Conservation (phyloP, 257 asterid genomes). For the Mentha longifolia region DNA sequence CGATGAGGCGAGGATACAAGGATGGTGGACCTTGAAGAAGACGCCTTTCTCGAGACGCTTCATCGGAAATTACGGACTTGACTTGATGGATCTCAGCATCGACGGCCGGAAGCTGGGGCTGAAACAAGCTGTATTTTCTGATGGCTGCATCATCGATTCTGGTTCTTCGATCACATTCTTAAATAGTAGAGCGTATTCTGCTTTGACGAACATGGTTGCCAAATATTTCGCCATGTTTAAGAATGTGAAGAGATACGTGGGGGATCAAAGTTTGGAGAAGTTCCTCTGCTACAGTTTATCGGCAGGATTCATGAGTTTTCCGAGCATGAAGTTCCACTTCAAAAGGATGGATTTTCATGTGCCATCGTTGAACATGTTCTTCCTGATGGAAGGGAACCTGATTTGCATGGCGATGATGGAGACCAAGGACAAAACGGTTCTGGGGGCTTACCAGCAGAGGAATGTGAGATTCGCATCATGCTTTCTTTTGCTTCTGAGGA, state of each 20-base stretch:
- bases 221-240: neutral
- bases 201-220: neutral
- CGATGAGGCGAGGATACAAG: neutral
- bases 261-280: neutral
- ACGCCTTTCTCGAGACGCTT: no score
- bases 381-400: neutral
- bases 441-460: slow-evolving; percentile 24
- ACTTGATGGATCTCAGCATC: neutral
- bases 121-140: neutral
- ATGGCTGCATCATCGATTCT: neutral
- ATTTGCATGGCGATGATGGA: slow-evolving; percentile 2
- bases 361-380: neutral
- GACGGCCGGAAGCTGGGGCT: neutral
- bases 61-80: no score
- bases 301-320: neutral
- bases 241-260: neutral
- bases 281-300: neutral
- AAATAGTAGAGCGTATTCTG: neutral
- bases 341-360: neutral
- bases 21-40: neutral
- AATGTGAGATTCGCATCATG: slow-evolving; percentile 11
- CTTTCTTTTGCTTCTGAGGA: slow-evolving; percentile 5
- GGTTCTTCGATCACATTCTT: neutral
- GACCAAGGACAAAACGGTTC: neutral
- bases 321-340: slow-evolving; percentile 11